A percentile compares a stretch with the other conserved stretches of the same genome.
Conservation (phyloP, 495 filamentous ascomycete species). For the Hypoxylon cercidicola region DNA sequence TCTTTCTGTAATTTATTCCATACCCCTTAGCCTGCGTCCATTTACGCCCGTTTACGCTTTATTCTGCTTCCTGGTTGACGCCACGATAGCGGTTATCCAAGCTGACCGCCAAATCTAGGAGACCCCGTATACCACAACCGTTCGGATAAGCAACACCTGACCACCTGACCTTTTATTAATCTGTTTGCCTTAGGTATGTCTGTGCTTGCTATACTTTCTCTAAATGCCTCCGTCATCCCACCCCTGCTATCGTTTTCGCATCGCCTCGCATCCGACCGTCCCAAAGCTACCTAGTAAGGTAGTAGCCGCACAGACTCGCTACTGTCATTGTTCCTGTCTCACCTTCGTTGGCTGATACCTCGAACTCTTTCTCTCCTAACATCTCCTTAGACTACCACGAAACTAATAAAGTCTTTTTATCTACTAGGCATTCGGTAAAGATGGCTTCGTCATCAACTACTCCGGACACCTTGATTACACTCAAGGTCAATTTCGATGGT, state of each 20-base stretch:
- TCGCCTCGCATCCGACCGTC: conserved; percentile 7
- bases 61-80: conserved; percentile 23
- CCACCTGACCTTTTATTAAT: conserved; percentile 40
- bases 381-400: neutral
- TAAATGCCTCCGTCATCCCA: conserved; percentile 14
- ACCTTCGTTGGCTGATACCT: conserved; percentile 15
- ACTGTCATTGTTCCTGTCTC: neutral
- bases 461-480: conserved; percentile 77
- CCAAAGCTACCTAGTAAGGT: conserved; percentile 4
- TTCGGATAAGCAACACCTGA: conserved; percentile 32
- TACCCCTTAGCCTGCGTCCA: neutral
- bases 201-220: conserved; percentile 10
- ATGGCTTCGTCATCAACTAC: conserved; percentile 46
- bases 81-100: conserved; percentile 31
- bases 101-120: conserved; percentile 39
- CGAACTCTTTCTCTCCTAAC: neutral
- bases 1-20: neutral
- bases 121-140: conserved; percentile 23
- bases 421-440: conserved; percentile 20
- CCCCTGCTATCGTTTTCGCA: neutral
- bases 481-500: conserved; percentile 84
- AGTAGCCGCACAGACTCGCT: neutral
- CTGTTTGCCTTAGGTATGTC: conserved; percentile 19
- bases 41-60: neutral
- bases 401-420: conserved; percentile 18